Evolutionary conservation across 2,329 filamentous ascomycete genomes (phyloP).

Genomic region (Madurella fahalii): DNA sequence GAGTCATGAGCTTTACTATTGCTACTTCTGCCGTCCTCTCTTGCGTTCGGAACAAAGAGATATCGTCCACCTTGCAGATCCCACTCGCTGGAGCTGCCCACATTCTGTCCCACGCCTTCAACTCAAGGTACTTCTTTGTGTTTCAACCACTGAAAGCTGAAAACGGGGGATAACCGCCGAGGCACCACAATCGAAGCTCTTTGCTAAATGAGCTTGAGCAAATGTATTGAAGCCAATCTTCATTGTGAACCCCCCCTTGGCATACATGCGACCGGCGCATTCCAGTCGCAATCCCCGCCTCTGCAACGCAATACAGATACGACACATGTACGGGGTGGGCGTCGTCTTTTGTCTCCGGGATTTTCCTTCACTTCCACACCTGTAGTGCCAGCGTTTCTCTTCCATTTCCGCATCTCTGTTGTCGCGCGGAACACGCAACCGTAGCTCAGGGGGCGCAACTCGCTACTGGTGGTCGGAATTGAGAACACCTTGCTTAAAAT

Average conservation of each 20-base stretch:
- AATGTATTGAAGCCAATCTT: neutral
- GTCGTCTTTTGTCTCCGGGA: too few relatives aligned
- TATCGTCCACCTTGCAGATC: neutral
- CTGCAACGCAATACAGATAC: neutral
- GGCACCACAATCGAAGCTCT: neutral
- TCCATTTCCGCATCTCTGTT: too few relatives aligned
- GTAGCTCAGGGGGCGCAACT: too few relatives aligned
- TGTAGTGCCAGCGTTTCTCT: too few relatives aligned
- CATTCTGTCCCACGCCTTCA: conserved; percentile 1
- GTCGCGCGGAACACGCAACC: too few relatives aligned
- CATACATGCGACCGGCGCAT: neutral
- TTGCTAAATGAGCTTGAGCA: neutral
- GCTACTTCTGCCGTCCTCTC: neutral
- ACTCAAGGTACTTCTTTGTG: conserved; percentile 1
- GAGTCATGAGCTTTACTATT: neutral
- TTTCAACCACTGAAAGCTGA: neutral
- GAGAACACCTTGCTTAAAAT: too few relatives aligned
- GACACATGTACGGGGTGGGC: neutral
- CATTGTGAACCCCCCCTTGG: neutral
- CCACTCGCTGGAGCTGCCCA: neutral
- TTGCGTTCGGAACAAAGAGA: neutral
- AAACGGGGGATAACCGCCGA: conserved; percentile 1
- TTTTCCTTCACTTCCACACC: too few relatives aligned
- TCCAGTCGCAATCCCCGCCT: neutral
- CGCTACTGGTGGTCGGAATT: too few relatives aligned